A percentile compares a stretch with the other conserved stretches of the same genome.
Evolutionary conservation across 139 green algal species (phyloP).

Genomic region (Raphidocelis subcapitata): DNA sequence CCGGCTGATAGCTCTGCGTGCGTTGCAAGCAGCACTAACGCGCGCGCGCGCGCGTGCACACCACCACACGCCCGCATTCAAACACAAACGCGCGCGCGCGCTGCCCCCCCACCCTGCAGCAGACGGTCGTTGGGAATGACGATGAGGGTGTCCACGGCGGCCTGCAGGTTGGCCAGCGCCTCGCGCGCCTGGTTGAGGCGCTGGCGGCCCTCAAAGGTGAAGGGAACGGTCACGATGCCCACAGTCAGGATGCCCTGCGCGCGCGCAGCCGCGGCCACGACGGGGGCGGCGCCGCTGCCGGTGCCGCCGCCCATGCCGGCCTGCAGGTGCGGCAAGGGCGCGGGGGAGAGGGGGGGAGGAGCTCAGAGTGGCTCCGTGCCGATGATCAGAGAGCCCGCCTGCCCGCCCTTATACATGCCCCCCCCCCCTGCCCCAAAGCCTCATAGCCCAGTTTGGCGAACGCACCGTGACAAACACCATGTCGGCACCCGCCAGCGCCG

Average conservation of each 20-base stretch:
- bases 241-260: slow-evolving; percentile 94
- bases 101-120: slow-evolving; percentile 54
- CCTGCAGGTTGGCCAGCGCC: slow-evolving; percentile 66
- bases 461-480: slow-evolving; percentile 95
- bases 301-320: slow-evolving; percentile 98
- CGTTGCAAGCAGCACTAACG: not conserved
- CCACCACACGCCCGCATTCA: not conserved
- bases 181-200: slow-evolving; percentile 74
- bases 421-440: too few species aligned
- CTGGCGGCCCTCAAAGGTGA: slow-evolving; percentile 94
- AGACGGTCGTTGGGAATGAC: slow-evolving; percentile 97
- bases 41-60: not conserved
- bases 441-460: too few species aligned
- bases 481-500: slow-evolving; percentile 75
- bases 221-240: slow-evolving; percentile 95
- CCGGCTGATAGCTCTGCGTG: too few species aligned
- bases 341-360: not conserved
- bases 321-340: slow-evolving; percentile 28
- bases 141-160: slow-evolving; percentile 95
- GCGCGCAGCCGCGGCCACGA: slow-evolving; percentile 85
- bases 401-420: too few species aligned
- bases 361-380: too few species aligned
- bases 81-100: too few species aligned
- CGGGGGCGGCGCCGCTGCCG: slow-evolving; percentile 89
- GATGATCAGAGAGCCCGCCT: too few species aligned